Conservation (phyloP, 2,329 filamentous ascomycete genomes). For the Parastagonospora avenae region DNA sequence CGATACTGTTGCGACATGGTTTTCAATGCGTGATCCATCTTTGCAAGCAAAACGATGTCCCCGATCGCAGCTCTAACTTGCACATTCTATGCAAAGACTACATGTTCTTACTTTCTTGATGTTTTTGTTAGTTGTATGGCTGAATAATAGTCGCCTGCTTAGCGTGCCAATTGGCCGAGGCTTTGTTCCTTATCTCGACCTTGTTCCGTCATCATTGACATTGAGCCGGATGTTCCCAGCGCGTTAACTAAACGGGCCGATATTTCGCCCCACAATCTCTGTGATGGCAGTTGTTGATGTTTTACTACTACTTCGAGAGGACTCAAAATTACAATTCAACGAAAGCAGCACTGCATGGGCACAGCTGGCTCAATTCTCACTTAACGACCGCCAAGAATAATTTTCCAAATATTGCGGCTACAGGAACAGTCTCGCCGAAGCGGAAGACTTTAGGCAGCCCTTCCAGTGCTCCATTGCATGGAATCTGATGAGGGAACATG, state of each 20-base stretch:
- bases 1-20: neutral
- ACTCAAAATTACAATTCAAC: too few relatives aligned
- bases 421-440: too few relatives aligned
- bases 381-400: too few relatives aligned
- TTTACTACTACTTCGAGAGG: too few relatives aligned
- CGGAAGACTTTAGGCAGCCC: too few relatives aligned
- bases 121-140: slow-evolving; percentile 9
- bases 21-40: neutral
- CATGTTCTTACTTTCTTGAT: neutral
- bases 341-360: too few relatives aligned
- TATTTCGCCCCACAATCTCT: slow-evolving; percentile 14
- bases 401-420: too few relatives aligned
- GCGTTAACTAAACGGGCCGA: slow-evolving; percentile 8
- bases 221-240: neutral
- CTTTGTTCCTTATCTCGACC: slow-evolving; percentile 19
- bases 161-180: slow-evolving; percentile 17
- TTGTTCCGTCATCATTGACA: slow-evolving; percentile 5
- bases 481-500: too few relatives aligned
- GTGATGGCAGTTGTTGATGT: slow-evolving; percentile 1
- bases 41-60: neutral
- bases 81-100: too few relatives aligned
- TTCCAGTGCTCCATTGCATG: too few relatives aligned
- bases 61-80: too few relatives aligned
- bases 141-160: slow-evolving; percentile 26
- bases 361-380: too few relatives aligned